These are phyloP conservation scores for Coniochaeta pulveracea DNA, from an alignment of 2,329 filamentous ascomycete genomes.

Conservation along the genomic window DNA sequence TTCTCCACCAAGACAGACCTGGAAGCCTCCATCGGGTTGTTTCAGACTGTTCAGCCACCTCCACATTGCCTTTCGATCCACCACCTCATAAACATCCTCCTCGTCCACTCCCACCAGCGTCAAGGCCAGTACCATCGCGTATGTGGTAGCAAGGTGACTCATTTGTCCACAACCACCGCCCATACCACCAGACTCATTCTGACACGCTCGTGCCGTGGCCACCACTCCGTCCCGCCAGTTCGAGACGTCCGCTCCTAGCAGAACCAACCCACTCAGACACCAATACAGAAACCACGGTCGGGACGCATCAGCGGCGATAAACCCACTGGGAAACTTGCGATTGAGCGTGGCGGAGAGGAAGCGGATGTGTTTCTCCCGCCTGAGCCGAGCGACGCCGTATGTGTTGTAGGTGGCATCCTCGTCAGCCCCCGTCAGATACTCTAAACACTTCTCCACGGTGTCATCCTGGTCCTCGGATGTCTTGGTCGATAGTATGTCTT, in stretches of 20 bases:
- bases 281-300: slow-evolving; percentile 94
- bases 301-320: slow-evolving; percentile 70
- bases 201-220: slow-evolving; percentile 67
- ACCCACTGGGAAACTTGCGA: slow-evolving; percentile 56
- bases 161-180: slow-evolving; percentile 87
- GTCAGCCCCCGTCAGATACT: slow-evolving; percentile 49
- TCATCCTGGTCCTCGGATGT: slow-evolving; percentile 58
- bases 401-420: slow-evolving; percentile 46
- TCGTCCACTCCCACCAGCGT: slow-evolving; percentile 67
- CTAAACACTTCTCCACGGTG: slow-evolving; percentile 57
- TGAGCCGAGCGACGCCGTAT: slow-evolving; percentile 65
- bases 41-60: slow-evolving; percentile 81
- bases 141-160: slow-evolving; percentile 81
- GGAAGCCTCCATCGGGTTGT: slow-evolving; percentile 80
- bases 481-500: slow-evolving; percentile 54
- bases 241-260: slow-evolving; percentile 64
- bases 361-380: slow-evolving; percentile 46
- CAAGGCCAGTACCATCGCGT: slow-evolving; percentile 71
- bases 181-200: slow-evolving; percentile 77
- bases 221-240: slow-evolving; percentile 59
- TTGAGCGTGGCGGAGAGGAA: slow-evolving; percentile 51
- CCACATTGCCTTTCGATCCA: slow-evolving; percentile 83
- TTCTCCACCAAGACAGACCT: slow-evolving; percentile 76
- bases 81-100: slow-evolving; percentile 57
- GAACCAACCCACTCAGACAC: slow-evolving; percentile 63